Evolutionary conservation across 1,284 basidiomycete genomes (phyloP), one percentile per base, ranked within the genome.

Genomic region (Fomes fomentarius): DNA sequence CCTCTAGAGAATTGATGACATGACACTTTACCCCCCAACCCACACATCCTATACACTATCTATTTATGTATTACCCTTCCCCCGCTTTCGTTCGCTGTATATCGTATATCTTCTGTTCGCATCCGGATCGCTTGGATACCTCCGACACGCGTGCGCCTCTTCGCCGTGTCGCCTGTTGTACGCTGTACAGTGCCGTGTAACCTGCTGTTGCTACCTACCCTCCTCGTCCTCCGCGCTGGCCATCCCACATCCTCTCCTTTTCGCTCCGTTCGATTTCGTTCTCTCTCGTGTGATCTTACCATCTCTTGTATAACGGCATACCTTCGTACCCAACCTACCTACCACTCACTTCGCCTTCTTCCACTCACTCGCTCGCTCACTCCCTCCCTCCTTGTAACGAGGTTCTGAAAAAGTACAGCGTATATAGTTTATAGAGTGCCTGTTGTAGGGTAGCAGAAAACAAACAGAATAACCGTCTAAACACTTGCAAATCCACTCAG

Each of bases 11-110:
- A n/a, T n/a, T n/a, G n/a, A 19, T 31, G 11, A 68, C 46, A 66
- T 61, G 64, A 67, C 61, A 44, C 48, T 15, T 62, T 50, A 63
- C 43, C 60, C 63, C 56, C 28, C 28, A 30, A 6, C 7, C 28
- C 6, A 6, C 26, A 37, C 48, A 30, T 22, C 42, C 47, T 51
- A 49, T 50, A 34, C 28, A 26, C 40, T 57, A 53, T 60, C 43
- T 49, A 43, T 56, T 35, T 24, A n/a, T n/a, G n/a, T n/a, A n/a
- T n/a, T n/a, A n/a, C n/a, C n/a, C n/a, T n/a, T n/a, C n/a, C n/a
- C n/a, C n/a, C 35, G 28, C 33, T 43, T 51, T 40, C 25, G 17
- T 15, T 31, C 33, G 31, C 26, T 45, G 38, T 54, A 50, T 54
- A 45, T 35, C 41, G 38, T 50, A 12, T 6, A 21, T 15, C 24